Evolutionary conservation across 768 basidiomycete genomes (phyloP), one percentile per base, ranked within the genome.

Genomic region (Naganishia onofrii): DNA sequence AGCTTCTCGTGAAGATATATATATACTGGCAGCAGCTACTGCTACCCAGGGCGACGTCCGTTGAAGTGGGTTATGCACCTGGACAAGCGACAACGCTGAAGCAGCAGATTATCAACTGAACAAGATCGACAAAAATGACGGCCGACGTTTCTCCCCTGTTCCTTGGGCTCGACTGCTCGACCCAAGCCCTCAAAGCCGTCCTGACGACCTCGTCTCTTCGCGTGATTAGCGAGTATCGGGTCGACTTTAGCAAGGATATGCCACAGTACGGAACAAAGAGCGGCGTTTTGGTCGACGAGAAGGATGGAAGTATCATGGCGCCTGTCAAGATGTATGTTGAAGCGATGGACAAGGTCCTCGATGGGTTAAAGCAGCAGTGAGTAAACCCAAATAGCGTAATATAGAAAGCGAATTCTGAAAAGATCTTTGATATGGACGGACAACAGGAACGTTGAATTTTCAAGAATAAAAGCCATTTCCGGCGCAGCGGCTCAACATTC

Each of bases 241-340:
- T 93, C 21, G 85, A 90, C 77, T 95, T 92, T 76, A 90, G 91
- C 80, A 84, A 84, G 48, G 92, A 95, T 76, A 82, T 95, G 21
- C 87, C 90, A 0, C 82, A 86, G 3, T 76, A 72, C 56, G 69
- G 74, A 1, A 82, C 81, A 8, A 74, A 73, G 29, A 75, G 74
- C 17, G 82, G 82, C 10, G 81, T 81, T 6, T 72, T 77, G 28
- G 70, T 75, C 44, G 74, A 74, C 4, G 86, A 89, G 34, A 87
- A 82, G 36, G 83, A 84, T 66, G 90, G 90, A 52, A 88, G 90
- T 77, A 90, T 92, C 52, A 88, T 87, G 12, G 89, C 88, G 2
- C 92, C 92, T 3, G 89, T 92, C 28, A 84, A 83, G 68, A 89
- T 92, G 88, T 90, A 90, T 87, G 82, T 93, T n/a, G 88, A 91